A percentile compares a stretch with the other conserved stretches of the same genome.
phyloP scores from a whole-genome alignment of 495 filamentous ascomycete species.

The Lineolata rhizophorae region DNA sequence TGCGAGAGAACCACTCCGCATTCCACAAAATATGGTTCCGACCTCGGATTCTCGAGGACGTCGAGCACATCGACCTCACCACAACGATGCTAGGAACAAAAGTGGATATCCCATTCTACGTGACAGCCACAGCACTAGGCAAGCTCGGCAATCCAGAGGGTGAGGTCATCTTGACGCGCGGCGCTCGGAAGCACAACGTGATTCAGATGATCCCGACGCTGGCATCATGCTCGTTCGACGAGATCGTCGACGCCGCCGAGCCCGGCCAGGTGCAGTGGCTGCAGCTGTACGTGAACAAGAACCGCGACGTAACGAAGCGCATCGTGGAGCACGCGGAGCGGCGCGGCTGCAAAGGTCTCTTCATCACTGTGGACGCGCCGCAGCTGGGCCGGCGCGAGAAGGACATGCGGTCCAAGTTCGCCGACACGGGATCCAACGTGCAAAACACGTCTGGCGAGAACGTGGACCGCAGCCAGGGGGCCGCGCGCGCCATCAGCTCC shows the following conservation, averaged over 20 bases:
- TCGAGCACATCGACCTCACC: constrained; percentile 61
- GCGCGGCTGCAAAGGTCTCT: constrained; percentile 85
- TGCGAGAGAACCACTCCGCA: constrained; percentile 90
- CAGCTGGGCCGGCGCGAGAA: constrained; percentile 91
- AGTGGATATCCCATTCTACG: constrained; percentile 66
- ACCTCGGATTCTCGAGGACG: constrained; percentile 64
- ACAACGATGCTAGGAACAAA: constrained; percentile 86
- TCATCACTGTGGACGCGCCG: constrained; percentile 96
- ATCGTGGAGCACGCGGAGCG: constrained; percentile 84
- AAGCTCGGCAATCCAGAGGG: constrained; percentile 81
- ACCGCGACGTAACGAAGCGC: constrained; percentile 70
- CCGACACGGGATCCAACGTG: constrained; percentile 64
- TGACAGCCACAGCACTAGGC: constrained; percentile 78
- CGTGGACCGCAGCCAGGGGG: constrained; percentile 75
- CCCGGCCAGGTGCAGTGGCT: constrained; percentile 86
- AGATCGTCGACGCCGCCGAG: constrained; percentile 69
- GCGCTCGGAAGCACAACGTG: constrained; percentile 66
- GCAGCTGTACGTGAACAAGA: constrained; percentile 96
- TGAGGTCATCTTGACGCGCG: constrained; percentile 71
- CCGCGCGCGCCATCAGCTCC: constrained; percentile 73
- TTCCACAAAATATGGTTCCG: constrained; percentile 98
- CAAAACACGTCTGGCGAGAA: constrained; percentile 36
- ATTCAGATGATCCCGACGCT: constrained; percentile 95
- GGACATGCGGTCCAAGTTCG: constrained; percentile 85
- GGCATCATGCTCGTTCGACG: constrained; percentile 94